Conservation (phyloP, 768 basidiomycete species). For the Podaxis sp. region DNA sequence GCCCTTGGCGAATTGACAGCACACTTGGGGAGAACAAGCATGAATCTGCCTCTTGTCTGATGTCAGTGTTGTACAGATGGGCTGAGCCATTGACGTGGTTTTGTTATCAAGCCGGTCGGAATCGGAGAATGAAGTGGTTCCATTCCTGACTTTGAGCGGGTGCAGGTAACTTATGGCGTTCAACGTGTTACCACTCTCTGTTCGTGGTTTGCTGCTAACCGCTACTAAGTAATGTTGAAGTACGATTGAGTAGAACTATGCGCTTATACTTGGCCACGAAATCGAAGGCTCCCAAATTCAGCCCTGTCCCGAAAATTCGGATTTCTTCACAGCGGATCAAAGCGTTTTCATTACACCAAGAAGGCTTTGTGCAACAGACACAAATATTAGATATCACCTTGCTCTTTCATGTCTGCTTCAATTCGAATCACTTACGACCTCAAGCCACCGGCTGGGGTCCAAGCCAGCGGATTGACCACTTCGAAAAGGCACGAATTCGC, state of each 20-base stretch:
- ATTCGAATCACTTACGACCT: conserved; percentile 41
- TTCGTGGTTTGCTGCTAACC: no score
- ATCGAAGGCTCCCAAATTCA: background rate
- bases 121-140: no score
- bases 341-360: background rate
- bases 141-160: no score
- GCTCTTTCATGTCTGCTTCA: conserved; percentile 18
- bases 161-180: no score
- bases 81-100: no score
- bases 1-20: background rate
- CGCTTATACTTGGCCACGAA: background rate
- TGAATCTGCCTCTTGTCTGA: no score
- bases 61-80: no score
- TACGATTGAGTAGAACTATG: background rate
- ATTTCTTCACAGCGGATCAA: background rate
- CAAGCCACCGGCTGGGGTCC: conserved; percentile 31
- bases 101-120: no score
- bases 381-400: conserved; percentile 17
- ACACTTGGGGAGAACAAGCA: no score
- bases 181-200: no score
- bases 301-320: background rate
- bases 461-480: conserved; percentile 13
- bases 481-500: conserved; percentile 19
- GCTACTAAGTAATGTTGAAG: no score
- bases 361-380: conserved; percentile 16